phyloP scores from a whole-genome alignment of 306 rosid genomes.

The Cucurbita argyrosperma region DNA sequence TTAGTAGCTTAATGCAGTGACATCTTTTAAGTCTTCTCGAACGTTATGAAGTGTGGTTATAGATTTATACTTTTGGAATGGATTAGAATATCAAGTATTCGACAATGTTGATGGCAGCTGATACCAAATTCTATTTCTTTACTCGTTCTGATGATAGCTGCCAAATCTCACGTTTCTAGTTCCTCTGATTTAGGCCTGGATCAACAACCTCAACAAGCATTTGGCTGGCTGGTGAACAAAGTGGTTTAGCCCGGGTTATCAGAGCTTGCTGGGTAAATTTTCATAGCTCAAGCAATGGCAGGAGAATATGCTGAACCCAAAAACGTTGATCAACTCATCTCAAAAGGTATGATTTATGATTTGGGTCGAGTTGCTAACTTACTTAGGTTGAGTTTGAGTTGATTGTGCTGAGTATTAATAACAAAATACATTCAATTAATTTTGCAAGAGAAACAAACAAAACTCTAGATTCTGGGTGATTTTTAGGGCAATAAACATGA shows the following conservation, averaged over 20 bases:
- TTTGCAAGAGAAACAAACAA: background rate
- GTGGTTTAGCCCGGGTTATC: background rate
- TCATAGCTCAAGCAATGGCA: background rate
- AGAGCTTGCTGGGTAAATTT: background rate
- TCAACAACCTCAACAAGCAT: background rate
- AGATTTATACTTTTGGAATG: background rate
- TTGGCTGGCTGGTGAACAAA: background rate
- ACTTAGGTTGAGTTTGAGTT: too few relatives aligned
- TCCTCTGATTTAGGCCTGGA: background rate
- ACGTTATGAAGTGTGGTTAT: background rate
- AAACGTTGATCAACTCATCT: too few relatives aligned
- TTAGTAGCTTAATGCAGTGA: background rate
- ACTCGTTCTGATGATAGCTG: background rate
- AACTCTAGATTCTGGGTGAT: background rate
- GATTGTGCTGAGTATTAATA: background rate
- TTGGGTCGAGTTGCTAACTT: too few relatives aligned
- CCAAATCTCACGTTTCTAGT: background rate
- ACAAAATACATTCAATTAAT: background rate
- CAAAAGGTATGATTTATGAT: too few relatives aligned
- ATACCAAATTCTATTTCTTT: background rate
- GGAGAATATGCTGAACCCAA: background rate
- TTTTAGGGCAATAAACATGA: background rate
- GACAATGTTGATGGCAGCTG: too few relatives aligned
- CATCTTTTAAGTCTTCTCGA: background rate
- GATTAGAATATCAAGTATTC: background rate